Evolutionary conservation across 768 basidiomycete species (phyloP).

Genomic region (Suillus cothurnatus): DNA sequence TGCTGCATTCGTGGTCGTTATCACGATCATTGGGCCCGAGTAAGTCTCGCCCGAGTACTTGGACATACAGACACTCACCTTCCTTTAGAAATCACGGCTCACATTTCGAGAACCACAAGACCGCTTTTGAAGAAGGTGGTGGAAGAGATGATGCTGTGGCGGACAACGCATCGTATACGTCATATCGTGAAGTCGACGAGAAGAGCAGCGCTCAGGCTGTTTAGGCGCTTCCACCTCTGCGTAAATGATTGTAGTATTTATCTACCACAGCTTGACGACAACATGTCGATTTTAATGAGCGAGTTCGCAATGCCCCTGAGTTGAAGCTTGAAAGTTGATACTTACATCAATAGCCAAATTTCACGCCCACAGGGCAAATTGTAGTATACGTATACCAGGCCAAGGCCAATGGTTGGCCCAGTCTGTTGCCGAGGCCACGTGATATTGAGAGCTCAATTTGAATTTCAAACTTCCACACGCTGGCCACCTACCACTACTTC

Average conservation of each 20-base stretch:
- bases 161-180: slow-evolving; percentile 21
- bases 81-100: slow-evolving; percentile 65
- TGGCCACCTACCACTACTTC: neutral
- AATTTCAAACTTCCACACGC: neutral
- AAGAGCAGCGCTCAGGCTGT: neutral
- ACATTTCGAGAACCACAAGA: slow-evolving; percentile 83
- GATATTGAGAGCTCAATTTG: neutral
- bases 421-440: neutral
- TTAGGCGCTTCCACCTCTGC: neutral
- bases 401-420: neutral
- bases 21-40: slow-evolving; percentile 81
- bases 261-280: neutral
- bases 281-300: neutral
- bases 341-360: too few species aligned
- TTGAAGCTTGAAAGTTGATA: neutral
- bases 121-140: slow-evolving; percentile 78
- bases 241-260: neutral
- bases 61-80: neutral
- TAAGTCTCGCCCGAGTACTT: slow-evolving; percentile 36
- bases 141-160: slow-evolving; percentile 49
- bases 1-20: slow-evolving; percentile 71
- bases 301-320: neutral
- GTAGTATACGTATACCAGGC: too few species aligned
- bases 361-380: too few species aligned
- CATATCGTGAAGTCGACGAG: neutral